phyloP scores from a whole-genome alignment of 2,329 filamentous ascomycete genomes.

The Periconia sp. region DNA sequence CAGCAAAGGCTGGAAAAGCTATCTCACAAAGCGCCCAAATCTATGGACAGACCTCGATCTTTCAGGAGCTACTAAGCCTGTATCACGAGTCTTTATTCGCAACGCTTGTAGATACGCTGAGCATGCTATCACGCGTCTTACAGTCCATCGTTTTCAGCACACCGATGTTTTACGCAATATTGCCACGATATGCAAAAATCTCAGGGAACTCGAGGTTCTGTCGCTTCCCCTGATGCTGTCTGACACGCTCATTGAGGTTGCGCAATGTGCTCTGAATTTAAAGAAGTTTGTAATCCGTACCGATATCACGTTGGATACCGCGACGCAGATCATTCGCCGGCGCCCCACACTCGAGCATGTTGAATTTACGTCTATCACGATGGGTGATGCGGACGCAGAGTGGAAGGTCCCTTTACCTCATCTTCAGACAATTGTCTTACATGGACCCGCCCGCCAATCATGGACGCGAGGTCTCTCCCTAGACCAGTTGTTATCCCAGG shows the following conservation, averaged over 20 bases:
- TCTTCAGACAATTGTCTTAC: conserved; percentile 30
- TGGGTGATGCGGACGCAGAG: background rate
- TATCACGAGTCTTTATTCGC: conserved; percentile 51
- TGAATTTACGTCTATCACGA: conserved; percentile 20
- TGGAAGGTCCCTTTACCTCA: conserved; percentile 34
- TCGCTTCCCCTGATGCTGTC: conserved; percentile 27
- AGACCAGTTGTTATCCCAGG: conserved; percentile 3
- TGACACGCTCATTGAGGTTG: conserved; percentile 38
- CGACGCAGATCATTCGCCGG: conserved; percentile 34
- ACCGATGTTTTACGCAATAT: conserved; percentile 50
- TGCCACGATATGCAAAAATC: conserved; percentile 41
- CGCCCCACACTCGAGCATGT: conserved; percentile 31
- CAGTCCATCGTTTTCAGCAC: conserved; percentile 45
- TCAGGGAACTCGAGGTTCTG: conserved; percentile 41
- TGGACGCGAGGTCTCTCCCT: background rate
- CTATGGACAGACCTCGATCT: conserved; percentile 64
- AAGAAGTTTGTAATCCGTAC: conserved; percentile 32
- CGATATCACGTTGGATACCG: conserved; percentile 31
- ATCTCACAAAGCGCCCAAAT: conserved; percentile 53
- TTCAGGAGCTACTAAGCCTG: conserved; percentile 49
- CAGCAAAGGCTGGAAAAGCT: conserved; percentile 61
- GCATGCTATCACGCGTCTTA: conserved; percentile 40
- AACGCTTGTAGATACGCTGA: conserved; percentile 50
- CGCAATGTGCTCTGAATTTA: conserved; percentile 25
- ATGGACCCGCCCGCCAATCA: conserved; percentile 12